Evolutionary conservation across 2,329 filamentous ascomycete species (phyloP).

Genomic region (Leptographium radiaticola): DNA sequence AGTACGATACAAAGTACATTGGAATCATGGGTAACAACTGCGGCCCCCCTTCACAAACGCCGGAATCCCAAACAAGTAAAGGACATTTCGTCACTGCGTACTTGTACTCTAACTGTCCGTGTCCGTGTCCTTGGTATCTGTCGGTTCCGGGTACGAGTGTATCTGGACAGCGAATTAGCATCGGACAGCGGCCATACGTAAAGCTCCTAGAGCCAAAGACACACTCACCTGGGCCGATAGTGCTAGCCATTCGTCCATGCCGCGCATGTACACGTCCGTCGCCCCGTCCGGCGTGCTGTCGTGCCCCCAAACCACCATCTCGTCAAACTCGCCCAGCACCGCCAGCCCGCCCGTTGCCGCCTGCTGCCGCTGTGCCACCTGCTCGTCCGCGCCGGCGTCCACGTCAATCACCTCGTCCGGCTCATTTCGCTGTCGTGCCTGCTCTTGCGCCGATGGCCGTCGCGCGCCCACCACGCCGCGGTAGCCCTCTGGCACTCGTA

Average conservation of each 20-base stretch:
- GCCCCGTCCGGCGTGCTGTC: constrained; percentile 49
- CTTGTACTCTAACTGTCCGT: too few relatives aligned
- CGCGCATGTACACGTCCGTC: constrained; percentile 58
- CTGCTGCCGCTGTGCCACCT: constrained; percentile 13
- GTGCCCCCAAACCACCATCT: constrained; percentile 75
- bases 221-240: constrained; percentile 40
- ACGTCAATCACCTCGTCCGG: constrained; percentile 15
- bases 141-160: constrained; percentile 1
- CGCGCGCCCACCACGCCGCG: constrained; percentile 47
- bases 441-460: constrained; percentile 18
- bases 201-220: not conserved
- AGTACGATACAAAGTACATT: not conserved
- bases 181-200: not conserved
- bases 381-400: constrained; percentile 29
- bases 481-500: constrained; percentile 61
- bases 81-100: too few relatives aligned
- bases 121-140: too few relatives aligned
- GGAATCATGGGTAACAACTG: too few relatives aligned
- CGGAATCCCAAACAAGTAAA: not conserved
- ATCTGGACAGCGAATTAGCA: not conserved
- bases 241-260: constrained; percentile 67
- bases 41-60: too few relatives aligned
- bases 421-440: constrained; percentile 8
- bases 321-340: constrained; percentile 55
- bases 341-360: constrained; percentile 45